Evolutionary conservation across 1,284 basidiomycete species (phyloP), one percentile per base, ranked within the genome.

Genomic region (Peniophora sp.): DNA sequence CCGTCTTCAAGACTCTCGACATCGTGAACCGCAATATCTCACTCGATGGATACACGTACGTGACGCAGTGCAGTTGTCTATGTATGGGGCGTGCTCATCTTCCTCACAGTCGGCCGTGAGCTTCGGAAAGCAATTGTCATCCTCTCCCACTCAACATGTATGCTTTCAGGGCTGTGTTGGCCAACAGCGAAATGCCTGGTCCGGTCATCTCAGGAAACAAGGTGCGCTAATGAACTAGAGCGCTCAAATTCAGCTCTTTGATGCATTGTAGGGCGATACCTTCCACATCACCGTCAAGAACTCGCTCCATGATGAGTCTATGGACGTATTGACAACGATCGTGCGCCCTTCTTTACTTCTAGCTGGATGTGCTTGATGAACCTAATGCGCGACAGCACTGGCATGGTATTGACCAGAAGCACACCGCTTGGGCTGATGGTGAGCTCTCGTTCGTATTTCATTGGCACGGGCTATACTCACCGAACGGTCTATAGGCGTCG

Each of bases 341-440:
- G 44, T 45, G 22, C 23, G 44, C 44, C 39, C 16, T 8, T 45
- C 23, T 45, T 19, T 14, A 8, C 20, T 41, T 41, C 6, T 24
- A 45, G 6, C 23, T 3, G 9, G 9, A 22, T 10, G 20, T 16
- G 44, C 10, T 45, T 16, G 20, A 45, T 24, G 16, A 19, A 22
- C 17, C 35, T 41, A 34, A 17, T 35, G 20, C 25, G 24, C 50
- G 6, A 24, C 53, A 77, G 74, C 75, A 77, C 55, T 78, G 74
- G 74, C 75, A 78, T 50, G 75, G 75, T 6, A 56, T 77, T 14
- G 67, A 69, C 52, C 72, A 75, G 58, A 50, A 60, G 16, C 52
- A 61, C 16, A 69, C 69, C 45, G 57, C 58, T 60, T 69, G 66
- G 66, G 68, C 50, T 56, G 70, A 77, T 53, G 75, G 73, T 22